Evolutionary conservation across 495 filamentous ascomycete species (phyloP), one percentile per base, ranked within the genome.

Genomic region (Hypoxylon lenormandii): DNA sequence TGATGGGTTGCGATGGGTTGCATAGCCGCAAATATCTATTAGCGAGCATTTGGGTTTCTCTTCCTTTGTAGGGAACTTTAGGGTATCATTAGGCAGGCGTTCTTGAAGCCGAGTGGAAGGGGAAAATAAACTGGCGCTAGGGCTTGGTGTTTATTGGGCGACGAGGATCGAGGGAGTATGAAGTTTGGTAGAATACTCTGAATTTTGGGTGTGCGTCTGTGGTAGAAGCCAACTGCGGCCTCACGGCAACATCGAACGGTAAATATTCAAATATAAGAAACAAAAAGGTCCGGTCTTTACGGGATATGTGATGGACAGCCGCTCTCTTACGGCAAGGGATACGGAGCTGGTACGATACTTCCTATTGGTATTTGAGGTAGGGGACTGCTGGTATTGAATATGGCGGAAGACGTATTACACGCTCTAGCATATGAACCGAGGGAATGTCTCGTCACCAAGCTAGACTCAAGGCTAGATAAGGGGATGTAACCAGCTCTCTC

Each of bases 1-100:
- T 16, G 83, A 85, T 53, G 81, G 80, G 1, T 82, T 77, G 48
- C 69, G 71, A 13, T 78, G 74, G 76, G 52, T 74, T 33, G 46
- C 73, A 16, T 74, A 69, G 43, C 47, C 21, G 8, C 18, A 48
- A 26, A 23, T 16, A 11, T 46, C 23, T 43, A n/a, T 21, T 11
- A 48, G 33, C 26, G 42, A 45, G 12, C 5, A 13, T 46, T 51
- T 21, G 4, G 30, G 52, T 53, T 18, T 15, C n/a, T 53, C 3
- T 45, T 51, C 19, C 10, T 5, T 60, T 28, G 6, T 3, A 5
- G n/a, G 18, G 38, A 28, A 18, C 42, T 42, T 13, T 16, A 10
- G 33, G 51, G 33, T 28, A 26, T 5, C 2, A 26, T 5, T 2
- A 26, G 19, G 15, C 36, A 11, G 47, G 55, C 23, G 37, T 56